phyloP scores from a whole-genome alignment of 1,284 basidiomycete genomes.

The Boletus mariae region DNA sequence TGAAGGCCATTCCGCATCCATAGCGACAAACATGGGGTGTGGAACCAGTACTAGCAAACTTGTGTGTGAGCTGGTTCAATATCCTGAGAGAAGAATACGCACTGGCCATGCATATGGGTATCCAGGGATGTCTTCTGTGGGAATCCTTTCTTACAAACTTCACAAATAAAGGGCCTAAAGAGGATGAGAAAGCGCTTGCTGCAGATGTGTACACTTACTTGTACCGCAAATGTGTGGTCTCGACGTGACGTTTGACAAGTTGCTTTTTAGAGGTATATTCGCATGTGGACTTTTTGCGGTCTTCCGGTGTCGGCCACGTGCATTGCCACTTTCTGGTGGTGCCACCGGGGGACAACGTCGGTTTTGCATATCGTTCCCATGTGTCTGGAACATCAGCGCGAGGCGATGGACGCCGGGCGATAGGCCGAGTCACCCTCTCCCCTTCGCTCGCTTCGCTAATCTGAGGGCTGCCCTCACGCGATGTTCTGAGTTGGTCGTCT shows the following conservation, averaged over 20 bases:
- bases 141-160: slow-evolving; percentile 53
- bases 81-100: slow-evolving; percentile 24
- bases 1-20: slow-evolving; percentile 50
- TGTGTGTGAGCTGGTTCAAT: slow-evolving; percentile 12
- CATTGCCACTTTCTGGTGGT: slow-evolving; percentile 36
- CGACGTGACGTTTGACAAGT: slow-evolving; percentile 64
- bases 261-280: slow-evolving; percentile 59
- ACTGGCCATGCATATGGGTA: slow-evolving; percentile 63
- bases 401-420: slow-evolving; percentile 26
- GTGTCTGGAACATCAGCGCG: slow-evolving; percentile 26
- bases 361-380: slow-evolving; percentile 35
- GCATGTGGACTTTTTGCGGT: slow-evolving; percentile 39
- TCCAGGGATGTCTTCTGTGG: slow-evolving; percentile 59
- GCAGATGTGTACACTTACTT: slow-evolving; percentile 41
- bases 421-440: slow-evolving; percentile 13
- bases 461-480: slow-evolving; percentile 31
- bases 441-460: slow-evolving; percentile 33
- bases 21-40: slow-evolving; percentile 54
- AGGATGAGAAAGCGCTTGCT: slow-evolving; percentile 11
- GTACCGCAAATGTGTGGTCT: slow-evolving; percentile 57
- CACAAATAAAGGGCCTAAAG: slow-evolving; percentile 51
- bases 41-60: slow-evolving; percentile 45
- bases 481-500: slow-evolving; percentile 29
- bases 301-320: slow-evolving; percentile 35
- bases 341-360: slow-evolving; percentile 34